Base-by-base conservation (phyloP, 2,329 filamentous ascomycete genomes). In the Penicillium sp. region DNA sequence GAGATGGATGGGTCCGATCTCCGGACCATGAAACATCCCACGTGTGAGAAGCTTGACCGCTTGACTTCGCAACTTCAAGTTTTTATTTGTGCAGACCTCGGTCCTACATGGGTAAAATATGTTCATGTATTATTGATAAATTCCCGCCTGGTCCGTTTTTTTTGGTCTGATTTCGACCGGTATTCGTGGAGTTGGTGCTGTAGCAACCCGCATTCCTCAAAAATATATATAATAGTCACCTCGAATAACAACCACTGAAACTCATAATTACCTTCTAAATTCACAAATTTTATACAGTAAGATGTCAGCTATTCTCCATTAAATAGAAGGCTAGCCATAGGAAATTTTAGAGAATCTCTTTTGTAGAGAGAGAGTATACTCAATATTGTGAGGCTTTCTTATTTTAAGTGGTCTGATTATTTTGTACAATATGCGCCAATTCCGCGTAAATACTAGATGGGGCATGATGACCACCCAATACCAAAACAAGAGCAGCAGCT, bases 1-100 rank as follows among this genome's bases (percentile, higher is more conserved):
- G 49, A 35, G 41, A 29, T 12, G 27, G 37, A 57, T 57, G 54
- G 59, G 52, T 59, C 62, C 61, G 62, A 68, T 69, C 61, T 64
- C 60, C 62, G 58, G 59, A 60, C 38, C 38, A 31, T n/a, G 21
- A 46, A 37, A 48, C 31, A 64, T 65, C 59, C 69, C 70, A 72
- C 70, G 69, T 72, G 66, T 64, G 58, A 35, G 61, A 66, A 65
- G 61, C 60, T 70, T 67, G 66, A 66, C 67, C 61, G 62, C 63
- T 67, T 37, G 38, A 48, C 47, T 50, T 27, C 29, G 47, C 23
- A 23, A 8, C 41, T 33, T 47, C 21, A 8, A 17, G 21, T n/a
- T 35, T 25, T 41, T 42, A 37, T 27, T 42, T 45, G 19, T n/a
- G 8, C 15, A 21, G 13, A 33, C 9, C 7, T 19, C 4, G 6